Base-by-base conservation (phyloP, 495 filamentous ascomycete species). In the Pyrenula massariospora region DNA sequence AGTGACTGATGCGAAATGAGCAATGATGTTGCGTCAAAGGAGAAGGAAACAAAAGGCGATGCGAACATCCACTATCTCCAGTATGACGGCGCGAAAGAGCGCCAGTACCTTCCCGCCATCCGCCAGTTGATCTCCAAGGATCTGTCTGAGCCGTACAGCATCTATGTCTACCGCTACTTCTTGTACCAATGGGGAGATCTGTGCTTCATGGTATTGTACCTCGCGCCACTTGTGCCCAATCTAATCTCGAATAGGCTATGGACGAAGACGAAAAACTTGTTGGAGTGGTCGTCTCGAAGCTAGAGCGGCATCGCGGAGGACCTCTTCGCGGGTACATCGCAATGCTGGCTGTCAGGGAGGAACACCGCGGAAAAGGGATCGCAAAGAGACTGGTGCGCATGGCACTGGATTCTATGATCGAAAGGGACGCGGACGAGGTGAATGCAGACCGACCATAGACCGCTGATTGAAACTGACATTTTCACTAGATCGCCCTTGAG, bases 91-190 rank as follows among this genome's bases (percentile, higher is more conserved):
- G 67, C 74, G 8, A 84, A 89, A 59, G 94, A 97, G 65, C 80
- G 84, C 31, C 71, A 80, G 52, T 95, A 93, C 62, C 83, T 97
- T 50, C 82, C 89, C 50, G 81, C 88, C 22, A 97, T 99, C 72
- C 82, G 94, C 54, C 82, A 89, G 56, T 71, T 99, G 64, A 99
- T 99, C 66, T 95, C 91, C 24, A 93, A 92, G 58, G 94, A 97
- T 66, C 82, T 99, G 24, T 96, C 92, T 57, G 94, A 99, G 66
- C 94, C 94, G 1, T 99, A 99, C 71, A 97, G 93, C 72, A 96
- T 99, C 66, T 99, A 97, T 71, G 94, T 99, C 53, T 99, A 97
- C 73, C 83, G 94, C 24, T 99, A 97, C 73, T 99, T 99, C 65
- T 76, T 99, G 19, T 96, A 93, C 67, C 89, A 96, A 83, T 99